These are phyloP conservation scores for Solanum chilense DNA, from an alignment of 257 asterid genomes.

Conservation along the genomic window DNA sequence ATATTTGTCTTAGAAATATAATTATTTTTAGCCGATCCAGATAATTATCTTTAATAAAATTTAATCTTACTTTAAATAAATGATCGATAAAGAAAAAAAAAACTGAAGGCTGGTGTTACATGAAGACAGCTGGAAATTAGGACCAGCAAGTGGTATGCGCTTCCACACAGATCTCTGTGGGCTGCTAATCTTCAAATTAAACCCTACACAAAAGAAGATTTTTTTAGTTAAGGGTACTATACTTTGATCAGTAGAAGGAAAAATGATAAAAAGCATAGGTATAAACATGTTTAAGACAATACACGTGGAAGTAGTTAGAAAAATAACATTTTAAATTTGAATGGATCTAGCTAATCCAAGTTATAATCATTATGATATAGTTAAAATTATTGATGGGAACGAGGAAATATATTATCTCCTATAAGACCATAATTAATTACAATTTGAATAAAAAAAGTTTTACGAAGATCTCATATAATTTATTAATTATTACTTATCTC, in stretches of 20 bases:
- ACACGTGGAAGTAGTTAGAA: background rate
- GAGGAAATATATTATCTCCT: background rate
- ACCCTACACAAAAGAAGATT: background rate
- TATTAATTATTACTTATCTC: background rate
- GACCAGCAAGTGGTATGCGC: background rate
- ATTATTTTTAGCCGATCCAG: too few species aligned
- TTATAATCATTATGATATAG: background rate
- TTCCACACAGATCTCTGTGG: background rate
- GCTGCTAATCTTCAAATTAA: background rate
- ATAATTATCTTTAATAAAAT: too few species aligned
- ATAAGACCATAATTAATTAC: background rate
- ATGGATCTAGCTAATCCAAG: background rate
- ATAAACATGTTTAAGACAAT: background rate
- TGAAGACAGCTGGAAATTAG: background rate
- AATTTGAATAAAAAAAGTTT: background rate
- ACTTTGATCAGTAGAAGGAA: background rate
- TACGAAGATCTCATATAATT: background rate
- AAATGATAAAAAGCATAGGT: background rate
- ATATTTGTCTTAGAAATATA: too few species aligned
- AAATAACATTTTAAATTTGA: background rate
- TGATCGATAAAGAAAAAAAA: background rate
- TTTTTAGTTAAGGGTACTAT: background rate
- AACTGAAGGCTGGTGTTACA: background rate
- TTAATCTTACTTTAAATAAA: too few species aligned
- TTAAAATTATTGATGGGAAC: background rate